Percentiles rank a stretch among this genome's conserved stretches.
Evolutionary conservation across 31 red algal species (phyloP).

Genomic region (Odonthalia washingtoniensis): DNA sequence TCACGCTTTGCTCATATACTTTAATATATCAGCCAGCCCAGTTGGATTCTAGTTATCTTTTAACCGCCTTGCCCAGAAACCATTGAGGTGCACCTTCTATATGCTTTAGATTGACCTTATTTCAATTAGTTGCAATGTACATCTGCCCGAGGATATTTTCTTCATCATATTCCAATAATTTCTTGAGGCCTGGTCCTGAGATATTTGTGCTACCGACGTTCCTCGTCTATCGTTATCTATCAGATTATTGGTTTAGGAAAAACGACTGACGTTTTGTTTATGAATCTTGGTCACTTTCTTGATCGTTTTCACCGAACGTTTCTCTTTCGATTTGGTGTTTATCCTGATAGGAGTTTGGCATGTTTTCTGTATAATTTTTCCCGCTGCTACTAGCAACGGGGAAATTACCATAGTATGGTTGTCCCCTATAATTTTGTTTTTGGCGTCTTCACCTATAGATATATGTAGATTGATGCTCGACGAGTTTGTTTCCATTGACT

Average conservation of each 20-base stretch:
- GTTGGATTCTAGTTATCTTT: background rate
- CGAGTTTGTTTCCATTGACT: no score
- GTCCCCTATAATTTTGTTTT: background rate
- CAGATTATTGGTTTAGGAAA: background rate
- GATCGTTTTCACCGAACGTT: background rate
- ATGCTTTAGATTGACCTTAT: background rate
- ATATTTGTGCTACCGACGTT: background rate
- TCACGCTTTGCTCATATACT: background rate
- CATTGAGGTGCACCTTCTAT: slow-evolving; percentile 22
- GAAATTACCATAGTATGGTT: no score
- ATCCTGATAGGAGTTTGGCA: no score
- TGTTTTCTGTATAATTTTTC: background rate
- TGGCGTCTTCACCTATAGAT: no score
- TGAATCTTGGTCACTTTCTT: background rate
- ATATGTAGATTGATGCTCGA: no score
- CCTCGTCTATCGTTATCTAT: background rate
- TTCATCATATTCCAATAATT: background rate
- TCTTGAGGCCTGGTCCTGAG: background rate
- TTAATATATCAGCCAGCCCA: background rate
- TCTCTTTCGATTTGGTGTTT: no score
- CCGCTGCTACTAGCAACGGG: no score
- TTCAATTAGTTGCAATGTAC: background rate
- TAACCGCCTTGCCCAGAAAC: slow-evolving; percentile 28
- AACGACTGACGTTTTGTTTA: background rate
- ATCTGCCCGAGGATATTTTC: slow-evolving; percentile 15